Percentiles rank a stretch among this genome's conserved stretches.
Evolutionary conservation across 2,329 filamentous ascomycete genomes (phyloP).

Genomic region (Penicillium sp.): DNA sequence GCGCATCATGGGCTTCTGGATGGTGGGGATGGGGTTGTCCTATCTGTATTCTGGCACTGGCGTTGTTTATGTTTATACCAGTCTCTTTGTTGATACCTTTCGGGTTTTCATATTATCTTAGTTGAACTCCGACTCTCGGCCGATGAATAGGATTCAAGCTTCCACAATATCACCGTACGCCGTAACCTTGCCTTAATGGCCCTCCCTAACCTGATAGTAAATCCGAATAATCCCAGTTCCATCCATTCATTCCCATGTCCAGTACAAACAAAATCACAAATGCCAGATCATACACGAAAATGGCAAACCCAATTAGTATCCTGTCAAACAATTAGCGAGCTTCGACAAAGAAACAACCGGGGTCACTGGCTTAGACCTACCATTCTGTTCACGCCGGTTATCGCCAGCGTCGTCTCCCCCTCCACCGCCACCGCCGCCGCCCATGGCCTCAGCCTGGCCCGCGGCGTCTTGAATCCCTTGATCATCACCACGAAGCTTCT

Average conservation of each 20-base stretch:
- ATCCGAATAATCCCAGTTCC: neutral
- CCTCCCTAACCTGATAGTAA: neutral
- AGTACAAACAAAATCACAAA: neutral
- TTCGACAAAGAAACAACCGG: neutral
- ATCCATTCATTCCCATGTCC: neutral
- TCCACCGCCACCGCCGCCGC: slow-evolving; percentile 29
- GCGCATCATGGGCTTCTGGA: neutral
- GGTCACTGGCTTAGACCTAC: slow-evolving; percentile 33
- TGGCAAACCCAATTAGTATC: slow-evolving; percentile 10
- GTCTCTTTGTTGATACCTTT: slow-evolving; percentile 11
- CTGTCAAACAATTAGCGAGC: slow-evolving; percentile 6
- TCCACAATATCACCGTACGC: neutral
- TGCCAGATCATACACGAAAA: neutral
- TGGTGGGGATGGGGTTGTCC: no score
- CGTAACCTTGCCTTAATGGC: neutral
- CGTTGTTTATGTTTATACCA: neutral
- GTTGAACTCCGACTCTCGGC: neutral
- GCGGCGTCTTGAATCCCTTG: slow-evolving; percentile 69
- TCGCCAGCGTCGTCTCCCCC: slow-evolving; percentile 33
- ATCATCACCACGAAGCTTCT: slow-evolving; percentile 87
- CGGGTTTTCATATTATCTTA: slow-evolving; percentile 7
- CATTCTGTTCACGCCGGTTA: slow-evolving; percentile 52
- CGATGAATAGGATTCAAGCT: neutral
- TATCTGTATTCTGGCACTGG: neutral
- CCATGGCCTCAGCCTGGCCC: slow-evolving; percentile 52